These are phyloP conservation scores for Eucalyptus globulus DNA, from an alignment of 345 rosid genomes.

Conservation along the genomic window DNA sequence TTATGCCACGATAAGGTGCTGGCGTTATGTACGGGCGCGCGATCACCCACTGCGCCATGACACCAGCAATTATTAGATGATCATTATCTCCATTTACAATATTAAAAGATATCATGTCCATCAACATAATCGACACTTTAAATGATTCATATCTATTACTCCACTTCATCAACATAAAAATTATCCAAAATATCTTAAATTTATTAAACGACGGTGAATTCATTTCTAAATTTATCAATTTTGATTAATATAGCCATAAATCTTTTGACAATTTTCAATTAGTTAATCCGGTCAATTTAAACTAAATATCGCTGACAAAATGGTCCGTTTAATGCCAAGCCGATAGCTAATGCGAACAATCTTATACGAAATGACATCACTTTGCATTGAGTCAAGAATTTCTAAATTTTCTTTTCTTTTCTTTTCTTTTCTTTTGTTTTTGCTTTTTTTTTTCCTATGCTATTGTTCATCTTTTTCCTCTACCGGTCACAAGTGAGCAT, in stretches of 20 bases:
- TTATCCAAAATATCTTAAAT: background rate
- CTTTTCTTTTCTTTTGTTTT: too few species aligned
- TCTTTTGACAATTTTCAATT: background rate
- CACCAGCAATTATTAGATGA: background rate
- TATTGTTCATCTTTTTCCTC: background rate
- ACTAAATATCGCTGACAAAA: accelerated
- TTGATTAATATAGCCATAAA: background rate
- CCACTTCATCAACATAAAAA: background rate
- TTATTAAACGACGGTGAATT: accelerated
- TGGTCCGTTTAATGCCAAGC: too few species aligned
- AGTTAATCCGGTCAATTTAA: background rate
- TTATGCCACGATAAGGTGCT: background rate
- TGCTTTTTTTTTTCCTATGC: background rate
- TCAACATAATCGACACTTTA: background rate
- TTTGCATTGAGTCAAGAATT: background rate
- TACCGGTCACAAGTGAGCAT: background rate
- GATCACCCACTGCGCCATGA: background rate
- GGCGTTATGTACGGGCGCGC: background rate
- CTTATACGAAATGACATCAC: background rate
- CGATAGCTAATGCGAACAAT: accelerated
- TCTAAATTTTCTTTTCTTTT: background rate
- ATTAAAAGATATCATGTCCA: background rate
- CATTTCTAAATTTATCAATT: background rate
- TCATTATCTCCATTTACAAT: background rate
- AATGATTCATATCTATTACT: background rate